phyloP scores from a whole-genome alignment of 2,329 filamentous ascomycete species.

The Monosporascus sp. region DNA sequence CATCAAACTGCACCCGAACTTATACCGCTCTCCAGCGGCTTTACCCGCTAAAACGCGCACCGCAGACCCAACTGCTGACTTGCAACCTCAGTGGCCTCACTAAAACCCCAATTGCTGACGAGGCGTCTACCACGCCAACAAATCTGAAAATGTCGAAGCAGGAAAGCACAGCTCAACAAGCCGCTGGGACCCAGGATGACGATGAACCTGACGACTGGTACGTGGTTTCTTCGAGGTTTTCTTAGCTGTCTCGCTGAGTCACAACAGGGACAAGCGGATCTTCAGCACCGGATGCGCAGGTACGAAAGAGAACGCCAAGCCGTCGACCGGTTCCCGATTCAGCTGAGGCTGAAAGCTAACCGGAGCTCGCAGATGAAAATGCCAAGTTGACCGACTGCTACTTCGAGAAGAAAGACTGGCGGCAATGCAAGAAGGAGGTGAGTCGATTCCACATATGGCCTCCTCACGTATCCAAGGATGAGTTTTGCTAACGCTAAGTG shows the following conservation, averaged over 20 bases:
- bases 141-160: conserved; percentile 50
- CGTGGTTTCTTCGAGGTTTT: conserved; percentile 19
- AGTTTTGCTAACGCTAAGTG: neutral
- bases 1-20: neutral
- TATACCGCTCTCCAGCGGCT: neutral
- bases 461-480: neutral
- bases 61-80: conserved; percentile 2
- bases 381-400: conserved; percentile 90
- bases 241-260: conserved; percentile 2
- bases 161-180: conserved; percentile 38
- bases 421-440: conserved; percentile 82
- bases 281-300: conserved; percentile 93
- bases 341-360: conserved; percentile 3
- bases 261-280: conserved; percentile 86
- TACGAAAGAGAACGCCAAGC: conserved; percentile 35
- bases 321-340: neutral
- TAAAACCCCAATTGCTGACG: neutral
- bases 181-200: conserved; percentile 49
- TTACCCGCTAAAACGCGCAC: neutral
- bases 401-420: conserved; percentile 94
- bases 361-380: conserved; percentile 65
- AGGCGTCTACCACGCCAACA: neutral
- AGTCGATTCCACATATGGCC: conserved; percentile 29
- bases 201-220: conserved; percentile 97
- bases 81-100: neutral